Evolutionary conservation across 768 basidiomycete species (phyloP), one percentile per base, ranked within the genome.

Genomic region (Lanmaoa rubissima): DNA sequence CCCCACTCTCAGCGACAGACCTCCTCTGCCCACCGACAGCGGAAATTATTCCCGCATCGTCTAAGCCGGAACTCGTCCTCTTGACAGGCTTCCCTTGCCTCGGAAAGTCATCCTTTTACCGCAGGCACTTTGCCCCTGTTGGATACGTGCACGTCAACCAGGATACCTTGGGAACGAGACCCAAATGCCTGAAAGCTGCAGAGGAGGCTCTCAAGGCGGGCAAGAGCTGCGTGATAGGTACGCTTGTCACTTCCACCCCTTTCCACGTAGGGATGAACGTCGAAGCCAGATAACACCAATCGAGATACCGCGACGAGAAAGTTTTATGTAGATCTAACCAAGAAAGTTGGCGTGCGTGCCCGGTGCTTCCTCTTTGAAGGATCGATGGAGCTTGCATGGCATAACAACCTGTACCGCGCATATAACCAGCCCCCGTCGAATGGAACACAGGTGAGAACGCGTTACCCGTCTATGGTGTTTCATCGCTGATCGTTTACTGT

Each of bases 361-460:
- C 80, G 93, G 53, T 90, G 91, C 66, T 83, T 95, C 68, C 61
- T 81, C 28, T 96, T 97, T 63, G 76, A 82, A 10, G 89, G 86
- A 43, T 82, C 88, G 10, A 63, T 83, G n/a, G 89, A 93, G 45
- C 79, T 96, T 8, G 92, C 92, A 3, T 90, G 86, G 87, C 96
- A 98, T 71, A 97, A 98, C 69, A 95, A 95, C 65, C 72, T 94
- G 9, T 97, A 96, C 67, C 83, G 95, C 32, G 85, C 92, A 38
- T 90, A 76, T 61, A 82, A 81, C 58, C 73, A 81, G 32, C 83
- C 85, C 0, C 68, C 80, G 3, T 76, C 77, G 1, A 69, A 41
- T 31, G 54, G 44, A 16, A 31, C 48, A 24, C 57, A 58, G 28
- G 64, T 65, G 42, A 59, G 60, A 14, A 31, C 32, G 39, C 11